Conservation (phyloP, 331 rosid genomes). For the Malus hybrid region DNA sequence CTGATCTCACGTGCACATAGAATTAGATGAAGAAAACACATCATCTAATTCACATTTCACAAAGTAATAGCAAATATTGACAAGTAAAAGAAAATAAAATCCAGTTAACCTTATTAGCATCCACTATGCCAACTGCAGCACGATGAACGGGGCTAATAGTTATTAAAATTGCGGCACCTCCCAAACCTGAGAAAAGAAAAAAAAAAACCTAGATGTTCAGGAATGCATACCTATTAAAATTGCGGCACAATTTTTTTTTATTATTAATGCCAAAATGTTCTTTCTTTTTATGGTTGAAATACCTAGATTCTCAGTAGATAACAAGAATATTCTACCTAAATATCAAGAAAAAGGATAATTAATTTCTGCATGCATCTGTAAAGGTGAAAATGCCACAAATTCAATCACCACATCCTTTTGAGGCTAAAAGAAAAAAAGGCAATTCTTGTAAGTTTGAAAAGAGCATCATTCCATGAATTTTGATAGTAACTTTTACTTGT, state of each 20-base stretch:
- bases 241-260: not conserved
- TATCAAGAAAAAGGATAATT: too few relatives aligned
- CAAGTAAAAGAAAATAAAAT: not conserved
- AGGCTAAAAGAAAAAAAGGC: not conserved
- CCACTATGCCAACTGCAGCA: slow-evolving; percentile 82
- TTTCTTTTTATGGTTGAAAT: too few relatives aligned
- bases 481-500: not conserved
- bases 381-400: not conserved
- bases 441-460: not conserved
- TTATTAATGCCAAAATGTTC: not conserved
- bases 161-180: too few relatives aligned
- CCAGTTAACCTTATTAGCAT: slow-evolving; percentile 53
- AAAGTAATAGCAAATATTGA: not conserved
- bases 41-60: not conserved
- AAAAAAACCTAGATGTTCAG: too few relatives aligned
- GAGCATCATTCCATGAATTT: not conserved
- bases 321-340: not conserved
- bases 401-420: not conserved
- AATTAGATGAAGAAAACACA: slow-evolving; percentile 4
- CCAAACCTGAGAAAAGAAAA: slow-evolving; percentile 60
- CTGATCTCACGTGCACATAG: slow-evolving; percentile 20
- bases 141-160: slow-evolving; percentile 89
- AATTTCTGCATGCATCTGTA: too few relatives aligned
- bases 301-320: not conserved
- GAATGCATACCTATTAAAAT: not conserved